Evolutionary conservation across 208 protist genomes (phyloP), one percentile per base, ranked within the genome.

Genomic region (Acanthamoeba sp.): DNA sequence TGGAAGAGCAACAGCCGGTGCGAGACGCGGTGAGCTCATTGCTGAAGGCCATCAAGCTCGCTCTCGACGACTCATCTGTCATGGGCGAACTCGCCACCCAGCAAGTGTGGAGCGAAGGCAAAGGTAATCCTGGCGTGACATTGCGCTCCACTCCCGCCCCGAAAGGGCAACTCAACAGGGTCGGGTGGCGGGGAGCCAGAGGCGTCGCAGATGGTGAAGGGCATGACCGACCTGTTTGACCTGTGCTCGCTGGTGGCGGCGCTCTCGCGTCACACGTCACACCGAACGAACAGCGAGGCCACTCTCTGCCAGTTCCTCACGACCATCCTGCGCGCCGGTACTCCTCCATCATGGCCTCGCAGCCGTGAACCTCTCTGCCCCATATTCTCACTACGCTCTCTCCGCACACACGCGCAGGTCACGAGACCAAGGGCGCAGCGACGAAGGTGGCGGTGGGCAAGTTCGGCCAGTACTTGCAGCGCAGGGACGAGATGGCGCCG

Each of bases 41-140:
- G 73, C 34, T 84, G n/a, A 84, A 84, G 42, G 73, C 73, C 38
- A 84, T 84, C 40, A 84, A 84, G 42, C 20, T n/a, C 12, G 73
- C 73, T 10, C 40, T 84, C 40, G 73, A 84, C 27, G 38, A 84
- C 38, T 1, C 32, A 4, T 45, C 73, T 50, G 38, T 52, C 12
- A 34, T 48, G 9, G 40, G 24, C 42, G 73, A 45, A 12, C 20
- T 84, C 36, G 73, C 73, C 73, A 1, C 36, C 2, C 73, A 84
- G 18, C 73, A 84, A 22, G 29, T 84, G 27, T 84, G 73, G 73
- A 84, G 24, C 40, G 73, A 84, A 50, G 73, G 73, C 73, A 84
- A 55, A 52, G 73, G 73, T 84, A 20, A 34, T 16, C 5, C 5
- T 4, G 48, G 48, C 16, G 48, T 55, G 48, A 55, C 6, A 6